phyloP scores from a whole-genome alignment of 805 yeast species.

The Candida fluviatilis region DNA sequence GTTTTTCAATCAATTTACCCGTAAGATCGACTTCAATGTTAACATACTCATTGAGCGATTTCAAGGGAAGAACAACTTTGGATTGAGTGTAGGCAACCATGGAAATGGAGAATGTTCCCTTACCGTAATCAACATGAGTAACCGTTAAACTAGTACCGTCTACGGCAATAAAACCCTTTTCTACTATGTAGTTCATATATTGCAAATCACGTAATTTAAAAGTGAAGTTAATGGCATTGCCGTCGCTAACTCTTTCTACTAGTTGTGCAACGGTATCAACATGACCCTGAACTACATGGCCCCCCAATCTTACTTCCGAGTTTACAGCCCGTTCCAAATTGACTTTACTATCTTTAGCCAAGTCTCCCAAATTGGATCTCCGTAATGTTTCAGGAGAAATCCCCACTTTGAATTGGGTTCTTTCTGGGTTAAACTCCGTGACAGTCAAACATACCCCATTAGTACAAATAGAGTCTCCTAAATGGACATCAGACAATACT shows the following conservation, averaged over 20 bases:
- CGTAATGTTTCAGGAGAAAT: constrained; percentile 88
- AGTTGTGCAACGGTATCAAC: constrained; percentile 84
- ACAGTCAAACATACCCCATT: constrained; percentile 93
- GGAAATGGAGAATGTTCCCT: constrained; percentile 69
- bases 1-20: constrained; percentile 88
- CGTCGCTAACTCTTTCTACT: constrained; percentile 51
- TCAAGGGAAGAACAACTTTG: constrained; percentile 69
- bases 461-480: constrained; percentile 91
- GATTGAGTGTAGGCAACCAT: constrained; percentile 89
- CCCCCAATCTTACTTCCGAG: constrained; percentile 85
- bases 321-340: constrained; percentile 91
- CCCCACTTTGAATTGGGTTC: constrained; percentile 74
- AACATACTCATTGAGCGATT: constrained; percentile 58
- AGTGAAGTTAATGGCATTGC: constrained; percentile 71
- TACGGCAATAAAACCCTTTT: constrained; percentile 88
- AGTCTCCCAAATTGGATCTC: constrained; percentile 67
- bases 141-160: constrained; percentile 95
- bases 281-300: constrained; percentile 98
- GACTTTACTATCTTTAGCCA: constrained; percentile 57
- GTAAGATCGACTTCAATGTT: constrained; percentile 94
- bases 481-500: constrained; percentile 73
- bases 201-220: constrained; percentile 65
- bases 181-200: constrained; percentile 73
- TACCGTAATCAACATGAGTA: constrained; percentile 63
- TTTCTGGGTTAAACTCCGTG: constrained; percentile 59